Conservation (phyloP, 2,329 filamentous ascomycete genomes). For the Hypoxylon sp. region DNA sequence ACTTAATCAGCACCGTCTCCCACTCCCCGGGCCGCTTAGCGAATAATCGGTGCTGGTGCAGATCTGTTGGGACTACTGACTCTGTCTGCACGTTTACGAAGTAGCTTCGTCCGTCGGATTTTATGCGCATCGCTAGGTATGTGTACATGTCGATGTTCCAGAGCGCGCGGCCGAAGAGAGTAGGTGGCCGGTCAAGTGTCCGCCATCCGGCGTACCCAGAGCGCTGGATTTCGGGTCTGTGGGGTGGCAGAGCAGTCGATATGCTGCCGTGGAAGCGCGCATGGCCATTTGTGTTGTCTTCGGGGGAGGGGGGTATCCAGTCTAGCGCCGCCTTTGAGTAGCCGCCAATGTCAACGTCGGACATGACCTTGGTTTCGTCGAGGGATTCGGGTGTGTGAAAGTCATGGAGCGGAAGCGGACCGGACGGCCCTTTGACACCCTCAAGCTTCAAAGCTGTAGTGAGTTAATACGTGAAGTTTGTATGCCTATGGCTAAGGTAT, state of each 20-base stretch:
- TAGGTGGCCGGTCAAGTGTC: constrained; percentile 81
- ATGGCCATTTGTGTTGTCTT: constrained; percentile 62
- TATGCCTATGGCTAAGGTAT: background rate
- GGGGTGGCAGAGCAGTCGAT: constrained; percentile 83
- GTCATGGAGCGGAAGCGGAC: constrained; percentile 74
- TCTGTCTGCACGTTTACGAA: constrained; percentile 97
- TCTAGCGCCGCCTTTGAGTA: constrained; percentile 79
- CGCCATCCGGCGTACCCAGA: constrained; percentile 93
- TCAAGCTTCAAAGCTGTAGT: constrained; percentile 76
- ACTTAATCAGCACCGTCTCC: constrained; percentile 94
- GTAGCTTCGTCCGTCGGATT: constrained; percentile 92
- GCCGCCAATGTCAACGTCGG: constrained; percentile 88
- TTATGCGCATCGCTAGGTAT: constrained; percentile 89
- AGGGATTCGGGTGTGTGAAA: constrained; percentile 69
- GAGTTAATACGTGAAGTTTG: constrained; percentile 19
- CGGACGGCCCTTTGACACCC: constrained; percentile 74
- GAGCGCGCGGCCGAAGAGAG: constrained; percentile 85
- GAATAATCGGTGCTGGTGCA: constrained; percentile 94
- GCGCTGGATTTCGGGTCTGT: constrained; percentile 80
- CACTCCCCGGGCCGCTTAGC: constrained; percentile 84
- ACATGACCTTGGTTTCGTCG: constrained; percentile 80
- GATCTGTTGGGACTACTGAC: constrained; percentile 91
- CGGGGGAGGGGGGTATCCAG: constrained; percentile 42
- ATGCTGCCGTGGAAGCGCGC: constrained; percentile 89
- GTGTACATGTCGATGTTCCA: constrained; percentile 93